Base-by-base conservation (phyloP, 148 eudicot species). In the Cornus controversa region DNA sequence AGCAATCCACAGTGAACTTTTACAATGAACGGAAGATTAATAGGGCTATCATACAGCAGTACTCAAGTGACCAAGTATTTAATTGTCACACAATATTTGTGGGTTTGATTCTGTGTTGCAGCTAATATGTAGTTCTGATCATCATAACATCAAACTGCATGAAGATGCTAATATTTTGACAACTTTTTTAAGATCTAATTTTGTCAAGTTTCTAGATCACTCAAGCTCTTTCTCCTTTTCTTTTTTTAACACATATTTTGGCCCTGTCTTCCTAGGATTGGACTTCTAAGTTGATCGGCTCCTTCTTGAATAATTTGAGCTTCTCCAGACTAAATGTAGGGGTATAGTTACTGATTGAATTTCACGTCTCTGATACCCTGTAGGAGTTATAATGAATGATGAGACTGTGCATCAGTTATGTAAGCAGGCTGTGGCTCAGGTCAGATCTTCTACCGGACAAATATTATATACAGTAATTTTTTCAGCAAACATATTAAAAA, bases 381-480 rank as follows among this genome's bases (percentile, higher is more conserved):
- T 84, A 96, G 99, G 99, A 78, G 97, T 96, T 10, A 90, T 96
- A 74, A 84, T 96, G 98, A 96, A 96, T 82, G 99, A 96, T 75
- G 99, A 96, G 88, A 96, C 99, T 15, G 98, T 96, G 60, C 91
- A 91, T 82, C 99, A 96, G 75, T 77, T 96, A 72, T 96, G 99
- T 79, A 96, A 89, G 84, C 99, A 96, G 87, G 99, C 99, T 73
- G 99, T 96, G 47, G 80, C 98, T 31, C 99, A 96, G 98, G 99
- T 93, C 23, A 24, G 34, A 36, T 71, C 22, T 70, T 71, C 8
- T 45, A 27, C 75, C 31, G 36, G 67, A 22, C 8, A 28, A 28
- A 53, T 31, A 20, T 10, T 13, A 1, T 28, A 10, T 67, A 40
- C 16, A 67, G 50, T 6, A 40, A 40, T 2, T 6, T 40, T 37